phyloP scores from a whole-genome alignment of 1,139 yeast genomes.

The Citeromyces hawaiiensis region DNA sequence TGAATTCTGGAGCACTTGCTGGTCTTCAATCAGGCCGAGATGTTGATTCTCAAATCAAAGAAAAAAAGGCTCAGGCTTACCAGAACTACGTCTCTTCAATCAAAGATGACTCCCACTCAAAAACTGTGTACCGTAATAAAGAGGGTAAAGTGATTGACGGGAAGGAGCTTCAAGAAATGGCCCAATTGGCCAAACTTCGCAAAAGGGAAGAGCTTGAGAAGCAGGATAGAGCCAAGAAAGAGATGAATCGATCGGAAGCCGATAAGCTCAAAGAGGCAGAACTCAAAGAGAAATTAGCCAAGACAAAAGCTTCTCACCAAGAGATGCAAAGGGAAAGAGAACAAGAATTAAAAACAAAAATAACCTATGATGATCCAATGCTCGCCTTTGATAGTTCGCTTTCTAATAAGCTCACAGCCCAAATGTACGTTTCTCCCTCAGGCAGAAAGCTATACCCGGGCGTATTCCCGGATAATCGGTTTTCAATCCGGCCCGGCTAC shows the following conservation, averaged over 20 bases:
- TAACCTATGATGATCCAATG: slow-evolving; percentile 56
- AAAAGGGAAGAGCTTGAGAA: slow-evolving; percentile 11
- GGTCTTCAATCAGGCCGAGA: slow-evolving; percentile 31
- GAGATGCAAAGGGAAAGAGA: not conserved
- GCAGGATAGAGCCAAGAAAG: slow-evolving; percentile 2
- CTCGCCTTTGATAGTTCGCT: slow-evolving; percentile 23
- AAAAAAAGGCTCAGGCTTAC: slow-evolving; percentile 10
- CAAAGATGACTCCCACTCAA: slow-evolving; percentile 10
- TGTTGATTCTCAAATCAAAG: slow-evolving; percentile 20
- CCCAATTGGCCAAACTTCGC: slow-evolving; percentile 13
- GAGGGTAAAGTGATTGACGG: slow-evolving; percentile 38
- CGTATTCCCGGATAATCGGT: slow-evolving; percentile 53
- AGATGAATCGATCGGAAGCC: slow-evolving; percentile 9
- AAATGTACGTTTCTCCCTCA: slow-evolving; percentile 16
- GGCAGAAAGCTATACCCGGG: slow-evolving; percentile 38
- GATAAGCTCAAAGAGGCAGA: slow-evolving; percentile 2
- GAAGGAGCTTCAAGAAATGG: slow-evolving; percentile 17
- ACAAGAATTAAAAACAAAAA: not conserved
- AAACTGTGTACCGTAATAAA: slow-evolving; percentile 49
- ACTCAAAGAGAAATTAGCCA: slow-evolving; percentile 4
- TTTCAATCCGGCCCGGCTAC: slow-evolving; percentile 64
- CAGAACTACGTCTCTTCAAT: slow-evolving; percentile 8
- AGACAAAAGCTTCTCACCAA: slow-evolving; percentile 2
- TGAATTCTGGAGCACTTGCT: slow-evolving; percentile 27
- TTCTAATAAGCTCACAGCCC: slow-evolving; percentile 5